Percentiles rank a stretch among this genome's conserved stretches.
These are phyloP conservation scores for Psidium guajava DNA, from an alignment of 345 rosid genomes.

Conservation along the genomic window DNA sequence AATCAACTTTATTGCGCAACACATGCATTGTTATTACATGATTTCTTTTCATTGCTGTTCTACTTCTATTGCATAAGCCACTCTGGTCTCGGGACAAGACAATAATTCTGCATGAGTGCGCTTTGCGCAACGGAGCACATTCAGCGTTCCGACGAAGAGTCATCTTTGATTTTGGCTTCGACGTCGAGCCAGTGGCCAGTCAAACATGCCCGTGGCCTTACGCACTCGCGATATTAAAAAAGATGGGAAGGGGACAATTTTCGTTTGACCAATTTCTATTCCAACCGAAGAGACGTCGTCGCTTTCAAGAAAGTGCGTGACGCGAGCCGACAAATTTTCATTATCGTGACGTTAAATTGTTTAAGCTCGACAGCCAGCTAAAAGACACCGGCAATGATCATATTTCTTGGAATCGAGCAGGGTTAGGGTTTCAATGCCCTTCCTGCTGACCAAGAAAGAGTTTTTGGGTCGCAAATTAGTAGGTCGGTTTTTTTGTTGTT, in stretches of 20 bases:
- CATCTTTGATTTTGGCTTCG: background rate
- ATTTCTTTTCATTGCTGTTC: background rate
- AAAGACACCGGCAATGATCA: background rate
- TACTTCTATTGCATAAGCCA: background rate
- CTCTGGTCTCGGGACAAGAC: background rate
- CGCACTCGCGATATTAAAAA: background rate
- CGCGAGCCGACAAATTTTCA: background rate
- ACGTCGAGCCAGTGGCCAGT: background rate
- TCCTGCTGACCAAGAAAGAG: background rate
- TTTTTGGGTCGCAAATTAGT: background rate
- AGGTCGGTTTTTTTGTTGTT: background rate
- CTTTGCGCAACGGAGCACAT: background rate
- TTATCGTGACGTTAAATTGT: background rate
- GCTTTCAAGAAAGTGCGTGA: background rate
- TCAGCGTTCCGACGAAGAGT: background rate
- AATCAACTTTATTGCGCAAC: background rate
- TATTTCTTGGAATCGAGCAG: background rate
- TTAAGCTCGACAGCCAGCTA: background rate
- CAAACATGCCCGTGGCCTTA: background rate
- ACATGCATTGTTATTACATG: background rate
- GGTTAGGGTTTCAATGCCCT: background rate
- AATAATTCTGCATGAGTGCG: background rate
- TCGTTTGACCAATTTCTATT: background rate
- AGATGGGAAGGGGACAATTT: background rate
- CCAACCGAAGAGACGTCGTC: background rate